A percentile compares a stretch with the other conserved stretches of the same genome.
Conservation (phyloP, 2,329 filamentous ascomycete species). For the Paecilomyces niveus region DNA sequence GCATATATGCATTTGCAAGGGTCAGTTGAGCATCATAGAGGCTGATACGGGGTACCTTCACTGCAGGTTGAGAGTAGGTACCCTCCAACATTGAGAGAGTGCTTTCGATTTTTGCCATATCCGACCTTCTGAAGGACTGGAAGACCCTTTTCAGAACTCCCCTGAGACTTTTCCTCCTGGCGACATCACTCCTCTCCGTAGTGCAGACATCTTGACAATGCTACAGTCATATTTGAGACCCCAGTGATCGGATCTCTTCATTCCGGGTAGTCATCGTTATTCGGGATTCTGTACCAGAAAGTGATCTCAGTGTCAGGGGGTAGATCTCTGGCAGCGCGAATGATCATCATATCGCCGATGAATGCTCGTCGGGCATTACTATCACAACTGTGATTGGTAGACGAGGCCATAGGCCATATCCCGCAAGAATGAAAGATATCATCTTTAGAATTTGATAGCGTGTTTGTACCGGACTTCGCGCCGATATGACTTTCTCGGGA, state of each 20-base stretch:
- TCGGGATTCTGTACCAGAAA: constrained; percentile 31
- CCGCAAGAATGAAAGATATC: constrained; percentile 26
- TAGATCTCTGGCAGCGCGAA: constrained; percentile 43
- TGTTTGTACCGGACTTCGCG: neutral
- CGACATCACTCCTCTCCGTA: constrained; percentile 3
- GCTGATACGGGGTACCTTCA: constrained; percentile 16
- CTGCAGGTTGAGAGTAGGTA: constrained; percentile 16
- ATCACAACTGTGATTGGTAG: constrained; percentile 49
- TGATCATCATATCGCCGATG: constrained; percentile 49
- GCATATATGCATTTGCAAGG: constrained; percentile 12
- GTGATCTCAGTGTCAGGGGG: constrained; percentile 40
- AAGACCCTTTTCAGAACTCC: constrained; percentile 2
- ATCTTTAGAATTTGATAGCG: neutral
- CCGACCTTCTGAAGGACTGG: neutral
- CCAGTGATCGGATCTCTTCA: constrained; percentile 12
- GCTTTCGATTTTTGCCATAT: constrained; percentile 8
- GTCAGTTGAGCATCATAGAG: constrained; percentile 9
- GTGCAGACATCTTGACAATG: constrained; percentile 14
- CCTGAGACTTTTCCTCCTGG: constrained; percentile 8
- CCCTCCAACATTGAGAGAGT: constrained; percentile 8
- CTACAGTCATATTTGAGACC: constrained; percentile 16
- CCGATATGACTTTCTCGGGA: constrained; percentile 3
- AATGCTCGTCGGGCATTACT: constrained; percentile 43
- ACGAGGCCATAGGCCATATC: constrained; percentile 43
- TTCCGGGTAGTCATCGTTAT: constrained; percentile 1